Base-by-base conservation (phyloP, 345 rosid species). In the Syzygium oleosum region DNA sequence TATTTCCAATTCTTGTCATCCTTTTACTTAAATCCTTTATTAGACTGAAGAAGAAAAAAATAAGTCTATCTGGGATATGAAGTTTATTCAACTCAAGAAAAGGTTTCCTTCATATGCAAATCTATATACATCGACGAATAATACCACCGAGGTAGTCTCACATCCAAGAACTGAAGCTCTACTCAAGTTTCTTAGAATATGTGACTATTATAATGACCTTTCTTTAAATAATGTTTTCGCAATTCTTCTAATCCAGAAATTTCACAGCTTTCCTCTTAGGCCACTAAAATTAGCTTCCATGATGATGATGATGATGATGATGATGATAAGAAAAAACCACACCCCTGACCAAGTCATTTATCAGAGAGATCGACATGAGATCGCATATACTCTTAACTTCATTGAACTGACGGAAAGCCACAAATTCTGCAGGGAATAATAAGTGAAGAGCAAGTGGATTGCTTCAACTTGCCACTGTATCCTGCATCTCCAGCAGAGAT, bases 401-500 rank as follows among this genome's bases (percentile, higher is more conserved):
- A 1, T 51, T 55, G 5, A n/a, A 51, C 23, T 53, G 51, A 49
- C 22, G 0, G 25, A 41, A 23, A 49, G n/a, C 54, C 38, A 29
- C 19, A 46, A 79, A 34, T 84, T n/a, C 19, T 38, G n/a, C 88
- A 93, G 94, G 94, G 92, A 87, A 84, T 88, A 84, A 87, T 94
- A 46, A 91, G 80, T 34, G 94, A 93, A 91, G 94, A 90, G 80
- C 90, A 94, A 85, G 90, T 92, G 16, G 93, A 95, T 85, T 87
- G 90, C 23, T 93, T 94, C 87, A 93, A 94, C 91, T 55, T 94
- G 89, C 95, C 95, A 1, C 90, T 93, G 23, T 93, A 93, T 85
- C 49, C 91, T 13, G 85, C 93, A 4, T 87, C 92, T 2, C 92
- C 91, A 9, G 88, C 87, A 38, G 94, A 91, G 90, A 91, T 94